Conservation (phyloP, 352 stramenopile species). For the Phytopythium mirpurense region DNA sequence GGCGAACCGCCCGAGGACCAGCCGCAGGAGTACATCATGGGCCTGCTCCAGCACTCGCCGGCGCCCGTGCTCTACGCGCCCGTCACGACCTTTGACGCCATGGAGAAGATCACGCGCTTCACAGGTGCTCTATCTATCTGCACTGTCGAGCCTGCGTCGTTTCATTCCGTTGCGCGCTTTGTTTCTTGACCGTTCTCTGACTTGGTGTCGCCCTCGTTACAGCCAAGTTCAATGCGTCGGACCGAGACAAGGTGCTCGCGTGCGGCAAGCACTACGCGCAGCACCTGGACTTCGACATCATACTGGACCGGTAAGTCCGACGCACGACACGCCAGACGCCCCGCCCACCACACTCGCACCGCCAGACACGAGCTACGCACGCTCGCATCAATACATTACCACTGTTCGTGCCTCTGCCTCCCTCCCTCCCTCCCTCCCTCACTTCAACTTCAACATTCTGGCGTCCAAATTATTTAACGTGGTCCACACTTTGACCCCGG, state of each 20-base stretch:
- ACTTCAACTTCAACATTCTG: too few species aligned
- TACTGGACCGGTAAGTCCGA: conserved; percentile 30
- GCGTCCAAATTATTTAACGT: too few species aligned
- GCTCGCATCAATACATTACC: too few species aligned
- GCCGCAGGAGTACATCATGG: conserved; percentile 74
- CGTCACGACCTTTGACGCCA: conserved; percentile 70
- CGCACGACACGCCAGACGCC: neutral
- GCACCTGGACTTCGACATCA: conserved; percentile 77
- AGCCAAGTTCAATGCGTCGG: conserved; percentile 88
- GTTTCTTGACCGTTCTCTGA: too few species aligned
- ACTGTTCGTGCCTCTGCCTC: too few species aligned
- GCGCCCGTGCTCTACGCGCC: conserved; percentile 73
- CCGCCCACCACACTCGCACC: neutral
- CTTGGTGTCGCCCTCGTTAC: conserved; percentile 10
- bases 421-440: too few species aligned
- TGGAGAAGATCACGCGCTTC: conserved; percentile 78
- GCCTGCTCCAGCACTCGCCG: conserved; percentile 57
- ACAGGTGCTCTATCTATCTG: conserved; percentile 51
- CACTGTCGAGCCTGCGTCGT: too few species aligned
- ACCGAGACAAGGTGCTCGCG: conserved; percentile 68
- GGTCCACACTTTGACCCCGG: too few species aligned
- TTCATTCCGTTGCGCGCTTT: neutral
- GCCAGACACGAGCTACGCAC: too few species aligned
- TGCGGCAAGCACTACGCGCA: conserved; percentile 85
- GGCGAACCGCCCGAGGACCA: conserved; percentile 69